phyloP scores from a whole-genome alignment of 345 rosid species.

The Linum usitatissimum region DNA sequence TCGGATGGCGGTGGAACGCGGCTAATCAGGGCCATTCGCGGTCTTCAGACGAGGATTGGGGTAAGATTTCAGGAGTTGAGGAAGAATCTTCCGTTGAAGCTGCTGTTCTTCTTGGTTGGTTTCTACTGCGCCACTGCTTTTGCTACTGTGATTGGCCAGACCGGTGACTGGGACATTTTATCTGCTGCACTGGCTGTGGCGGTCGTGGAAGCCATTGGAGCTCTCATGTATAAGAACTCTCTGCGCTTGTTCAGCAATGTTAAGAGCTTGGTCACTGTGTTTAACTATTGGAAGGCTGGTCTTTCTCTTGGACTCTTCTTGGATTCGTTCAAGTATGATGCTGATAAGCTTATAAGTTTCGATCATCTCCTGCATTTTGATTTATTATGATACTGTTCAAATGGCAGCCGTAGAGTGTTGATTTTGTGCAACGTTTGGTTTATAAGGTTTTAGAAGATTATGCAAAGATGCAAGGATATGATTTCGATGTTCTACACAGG shows the following conservation, averaged over 20 bases:
- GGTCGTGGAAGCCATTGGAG: slow-evolving; percentile 80
- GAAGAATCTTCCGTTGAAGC: slow-evolving; percentile 58
- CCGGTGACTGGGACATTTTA: slow-evolving; percentile 95
- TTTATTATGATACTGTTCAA: slow-evolving; percentile 12
- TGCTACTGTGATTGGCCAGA: slow-evolving; percentile 83
- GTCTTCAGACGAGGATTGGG: slow-evolving; percentile 39
- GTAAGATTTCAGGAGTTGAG: slow-evolving; percentile 44
- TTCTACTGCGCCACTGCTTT: slow-evolving; percentile 85
- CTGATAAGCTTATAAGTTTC: slow-evolving; percentile 19
- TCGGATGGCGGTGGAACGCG: slow-evolving; percentile 45
- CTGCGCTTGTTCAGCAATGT: slow-evolving; percentile 36
- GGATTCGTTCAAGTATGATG: slow-evolving; percentile 81
- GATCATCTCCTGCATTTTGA: slow-evolving; percentile 13
- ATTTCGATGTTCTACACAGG: too few relatives aligned
- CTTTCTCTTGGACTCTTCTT: slow-evolving; percentile 82
- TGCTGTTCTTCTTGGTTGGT: slow-evolving; percentile 79
- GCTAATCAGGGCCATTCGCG: slow-evolving; percentile 45
- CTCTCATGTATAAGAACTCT: slow-evolving; percentile 71
- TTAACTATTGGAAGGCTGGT: slow-evolving; percentile 89
- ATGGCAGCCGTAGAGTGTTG: not conserved
- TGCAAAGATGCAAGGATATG: not conserved
- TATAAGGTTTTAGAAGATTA: not conserved
- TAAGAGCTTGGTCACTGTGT: slow-evolving; percentile 48
- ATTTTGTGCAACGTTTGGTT: not conserved
- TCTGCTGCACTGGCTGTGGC: slow-evolving; percentile 77